Evolutionary conservation across 495 filamentous ascomycete species (phyloP).

Genomic region (Hamigera avellanea): DNA sequence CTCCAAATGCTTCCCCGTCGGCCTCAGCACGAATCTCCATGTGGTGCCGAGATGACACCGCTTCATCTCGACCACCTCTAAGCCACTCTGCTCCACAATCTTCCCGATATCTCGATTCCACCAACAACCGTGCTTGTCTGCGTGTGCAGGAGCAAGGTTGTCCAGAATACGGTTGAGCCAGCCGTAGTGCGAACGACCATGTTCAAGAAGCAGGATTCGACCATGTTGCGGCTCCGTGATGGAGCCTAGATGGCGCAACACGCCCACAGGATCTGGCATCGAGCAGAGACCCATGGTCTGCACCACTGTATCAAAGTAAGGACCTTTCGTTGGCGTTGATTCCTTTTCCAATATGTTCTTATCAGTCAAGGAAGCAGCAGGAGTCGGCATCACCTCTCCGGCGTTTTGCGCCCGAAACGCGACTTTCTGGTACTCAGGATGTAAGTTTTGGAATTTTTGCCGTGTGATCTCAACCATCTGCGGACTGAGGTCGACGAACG

Average conservation of each 20-base stretch:
- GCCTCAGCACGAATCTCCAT: constrained; percentile 52
- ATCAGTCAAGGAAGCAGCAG: not conserved
- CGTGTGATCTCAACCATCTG: constrained; percentile 52
- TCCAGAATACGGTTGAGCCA: constrained; percentile 77
- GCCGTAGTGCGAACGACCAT: constrained; percentile 66
- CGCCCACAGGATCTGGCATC: constrained; percentile 56
- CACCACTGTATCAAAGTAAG: constrained; percentile 69
- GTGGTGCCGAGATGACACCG: constrained; percentile 69
- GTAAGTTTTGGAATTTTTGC: constrained; percentile 42
- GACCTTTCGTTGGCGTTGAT: not conserved
- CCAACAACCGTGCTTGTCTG: constrained; percentile 84
- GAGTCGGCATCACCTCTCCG: constrained; percentile 7
- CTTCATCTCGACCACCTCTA: constrained; percentile 65
- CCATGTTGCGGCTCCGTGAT: constrained; percentile 42
- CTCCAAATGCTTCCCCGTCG: constrained; percentile 9
- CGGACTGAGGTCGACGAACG: constrained; percentile 51
- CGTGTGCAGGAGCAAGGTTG: constrained; percentile 63
- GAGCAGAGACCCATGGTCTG: constrained; percentile 94
- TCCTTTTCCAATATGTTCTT: not conserved
- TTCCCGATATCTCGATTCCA: constrained; percentile 86
- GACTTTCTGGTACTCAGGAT: constrained; percentile 33
- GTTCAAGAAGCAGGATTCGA: constrained; percentile 78
- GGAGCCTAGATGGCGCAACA: constrained; percentile 42
- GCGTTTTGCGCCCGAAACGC: constrained; percentile 33
- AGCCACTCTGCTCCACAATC: constrained; percentile 67